Percentiles rank a stretch among this genome's conserved stretches.
Evolutionary conservation across 139 green algal genomes (phyloP).

Genomic region (Micromonas pusilla): DNA sequence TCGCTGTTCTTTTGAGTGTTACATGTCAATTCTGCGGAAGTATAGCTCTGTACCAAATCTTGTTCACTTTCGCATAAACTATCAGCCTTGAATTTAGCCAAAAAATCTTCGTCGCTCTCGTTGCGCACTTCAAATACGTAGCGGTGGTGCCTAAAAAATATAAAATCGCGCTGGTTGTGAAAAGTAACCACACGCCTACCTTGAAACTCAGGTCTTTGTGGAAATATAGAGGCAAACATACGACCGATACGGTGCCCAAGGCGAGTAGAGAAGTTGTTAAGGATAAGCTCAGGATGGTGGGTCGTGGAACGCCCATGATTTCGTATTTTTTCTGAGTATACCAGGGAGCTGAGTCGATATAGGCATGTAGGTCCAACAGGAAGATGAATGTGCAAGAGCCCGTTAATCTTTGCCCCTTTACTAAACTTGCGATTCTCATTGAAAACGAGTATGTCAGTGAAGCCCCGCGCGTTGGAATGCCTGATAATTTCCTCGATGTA

Average conservation of each 20-base stretch:
- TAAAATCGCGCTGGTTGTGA: conserved; percentile 98
- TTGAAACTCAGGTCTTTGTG: conserved; percentile 56
- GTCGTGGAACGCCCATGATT: conserved; percentile 64
- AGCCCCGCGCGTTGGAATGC: conserved; percentile 65
- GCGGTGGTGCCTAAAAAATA: conserved; percentile 79
- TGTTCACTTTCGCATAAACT: too few relatives aligned
- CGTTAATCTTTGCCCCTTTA: conserved; percentile 54
- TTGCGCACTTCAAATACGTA: conserved; percentile 36
- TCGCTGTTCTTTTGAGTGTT: conserved; percentile 85
- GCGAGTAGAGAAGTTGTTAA: conserved; percentile 90
- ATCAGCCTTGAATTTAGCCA: too few relatives aligned
- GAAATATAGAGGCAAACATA: conserved; percentile 23
- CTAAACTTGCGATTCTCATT: conserved; percentile 78
- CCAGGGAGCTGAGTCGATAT: conserved; percentile 67
- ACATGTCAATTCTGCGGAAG: too few relatives aligned
- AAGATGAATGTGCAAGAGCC: conserved; percentile 78
- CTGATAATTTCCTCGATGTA: conserved; percentile 57
- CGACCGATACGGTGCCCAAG: conserved; percentile 75
- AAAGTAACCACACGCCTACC: conserved; percentile 88
- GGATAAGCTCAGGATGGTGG: conserved; percentile 82
- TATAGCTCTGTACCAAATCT: too few relatives aligned
- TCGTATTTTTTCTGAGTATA: conserved; percentile 75
- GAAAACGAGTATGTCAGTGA: conserved; percentile 80
- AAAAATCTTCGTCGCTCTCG: too few relatives aligned
- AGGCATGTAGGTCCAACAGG: conserved; percentile 53